These are phyloP conservation scores for Russula sp. DNA, from an alignment of 768 basidiomycete species.

Conservation along the genomic window DNA sequence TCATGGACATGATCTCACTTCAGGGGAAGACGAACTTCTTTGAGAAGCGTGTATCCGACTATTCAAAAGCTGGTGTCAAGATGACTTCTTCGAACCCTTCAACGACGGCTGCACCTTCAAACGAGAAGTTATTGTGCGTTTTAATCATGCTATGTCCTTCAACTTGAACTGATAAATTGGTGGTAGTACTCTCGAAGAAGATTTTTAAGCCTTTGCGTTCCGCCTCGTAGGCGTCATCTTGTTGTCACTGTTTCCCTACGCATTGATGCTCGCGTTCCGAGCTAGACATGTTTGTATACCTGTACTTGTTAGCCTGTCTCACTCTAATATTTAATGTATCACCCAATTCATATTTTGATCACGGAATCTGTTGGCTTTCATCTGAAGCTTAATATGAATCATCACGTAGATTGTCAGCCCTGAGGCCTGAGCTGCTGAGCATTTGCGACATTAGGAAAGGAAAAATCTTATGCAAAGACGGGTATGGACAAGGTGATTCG, in stretches of 20 bases:
- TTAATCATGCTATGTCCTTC: not conserved
- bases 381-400: not conserved
- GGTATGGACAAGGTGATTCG: not conserved
- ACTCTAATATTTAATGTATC: slow-evolving; percentile 27
- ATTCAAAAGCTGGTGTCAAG: slow-evolving; percentile 61
- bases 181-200: slow-evolving; percentile 28
- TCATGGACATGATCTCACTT: slow-evolving; percentile 93
- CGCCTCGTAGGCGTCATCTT: not conserved
- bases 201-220: slow-evolving; percentile 7
- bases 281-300: slow-evolving; percentile 26
- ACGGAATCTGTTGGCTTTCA: too few species aligned
- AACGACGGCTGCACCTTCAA: slow-evolving; percentile 9
- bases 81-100: slow-evolving; percentile 17
- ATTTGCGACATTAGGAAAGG: not conserved
- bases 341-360: not conserved
- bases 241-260: not conserved
- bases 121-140: slow-evolving; percentile 43
- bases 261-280: not conserved
- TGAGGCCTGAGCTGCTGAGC: too few species aligned
- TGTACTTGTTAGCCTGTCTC: slow-evolving; percentile 17
- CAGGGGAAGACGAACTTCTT: slow-evolving; percentile 98
- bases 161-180: not conserved
- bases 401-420: not conserved
- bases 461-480: not conserved
- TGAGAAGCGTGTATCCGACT: slow-evolving; percentile 90